phyloP scores from a whole-genome alignment of 306 rosid species.

The Gynostemma pentaphyllum region DNA sequence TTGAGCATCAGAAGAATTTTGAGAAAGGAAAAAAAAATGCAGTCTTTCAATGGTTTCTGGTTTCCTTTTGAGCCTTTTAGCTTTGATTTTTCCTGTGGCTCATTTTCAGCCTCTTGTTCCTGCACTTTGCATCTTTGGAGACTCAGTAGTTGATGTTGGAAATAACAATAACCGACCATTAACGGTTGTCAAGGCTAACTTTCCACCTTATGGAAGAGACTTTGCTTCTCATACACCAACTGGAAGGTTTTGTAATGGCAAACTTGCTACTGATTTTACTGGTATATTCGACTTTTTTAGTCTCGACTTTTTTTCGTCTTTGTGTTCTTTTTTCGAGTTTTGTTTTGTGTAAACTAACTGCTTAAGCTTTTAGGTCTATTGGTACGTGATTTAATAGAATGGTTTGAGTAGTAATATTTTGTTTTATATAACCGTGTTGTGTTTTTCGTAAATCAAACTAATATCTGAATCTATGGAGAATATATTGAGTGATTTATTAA shows the following conservation, averaged over 20 bases:
- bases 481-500: too few species aligned
- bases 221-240: constrained; percentile 43
- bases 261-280: constrained; percentile 49
- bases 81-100: constrained; percentile 19
- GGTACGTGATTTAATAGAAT: too few species aligned
- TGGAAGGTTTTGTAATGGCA: constrained; percentile 62
- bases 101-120: constrained; percentile 46
- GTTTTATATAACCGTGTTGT: too few species aligned
- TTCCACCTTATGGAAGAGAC: constrained; percentile 63
- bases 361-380: too few species aligned
- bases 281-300: constrained; percentile 17
- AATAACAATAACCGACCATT: constrained; percentile 37
- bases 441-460: too few species aligned
- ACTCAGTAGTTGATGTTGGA: constrained; percentile 53
- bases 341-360: too few species aligned
- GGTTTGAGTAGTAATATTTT: too few species aligned
- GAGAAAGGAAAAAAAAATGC: constrained; percentile 19
- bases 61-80: constrained; percentile 15
- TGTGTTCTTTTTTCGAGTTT: background rate
- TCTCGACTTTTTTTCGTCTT: background rate
- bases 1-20: too few species aligned
- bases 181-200: constrained; percentile 46
- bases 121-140: constrained; percentile 48
- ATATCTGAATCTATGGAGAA: too few species aligned
- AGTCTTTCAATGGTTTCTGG: constrained; percentile 8